Evolutionary conservation across 2,329 filamentous ascomycete genomes (phyloP).

Genomic region (Fusarium equiseti): DNA sequence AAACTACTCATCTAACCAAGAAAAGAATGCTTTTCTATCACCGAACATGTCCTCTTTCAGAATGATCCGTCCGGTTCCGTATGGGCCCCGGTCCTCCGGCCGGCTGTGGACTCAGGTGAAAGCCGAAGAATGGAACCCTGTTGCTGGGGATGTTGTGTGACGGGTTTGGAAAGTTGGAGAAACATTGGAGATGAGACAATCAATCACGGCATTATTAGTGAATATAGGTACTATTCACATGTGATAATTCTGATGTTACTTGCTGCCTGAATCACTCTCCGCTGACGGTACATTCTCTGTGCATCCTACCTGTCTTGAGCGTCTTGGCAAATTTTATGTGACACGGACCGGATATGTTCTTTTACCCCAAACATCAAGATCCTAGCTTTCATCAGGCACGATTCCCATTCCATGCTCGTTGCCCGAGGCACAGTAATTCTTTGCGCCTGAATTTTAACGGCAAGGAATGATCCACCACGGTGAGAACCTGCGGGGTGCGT

Average conservation of each 20-base stretch:
- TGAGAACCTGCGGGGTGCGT: constrained; percentile 42
- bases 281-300: too few species aligned
- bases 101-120: constrained; percentile 36
- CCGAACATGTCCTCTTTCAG: constrained; percentile 40
- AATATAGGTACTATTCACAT: background rate
- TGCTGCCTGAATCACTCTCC: background rate
- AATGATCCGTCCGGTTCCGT: constrained; percentile 26
- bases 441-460: constrained; percentile 12
- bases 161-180: constrained; percentile 37
- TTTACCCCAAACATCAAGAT: constrained; percentile 22
- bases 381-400: constrained; percentile 1
- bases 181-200: constrained; percentile 25
- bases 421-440: constrained; percentile 14
- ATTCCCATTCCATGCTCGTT: constrained; percentile 11
- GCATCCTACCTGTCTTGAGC: too few species aligned
- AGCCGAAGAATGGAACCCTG: constrained; percentile 35
- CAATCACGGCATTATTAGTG: background rate
- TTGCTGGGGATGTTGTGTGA: constrained; percentile 23
- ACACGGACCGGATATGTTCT: constrained; percentile 14
- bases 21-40: constrained; percentile 9
- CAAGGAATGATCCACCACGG: constrained; percentile 31
- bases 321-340: constrained; percentile 10
- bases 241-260: background rate
- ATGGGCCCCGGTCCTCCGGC: constrained; percentile 34
- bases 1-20: background rate